These are phyloP conservation scores for Primulina eburnea DNA, from an alignment of 257 asterid genomes.

Conservation along the genomic window DNA sequence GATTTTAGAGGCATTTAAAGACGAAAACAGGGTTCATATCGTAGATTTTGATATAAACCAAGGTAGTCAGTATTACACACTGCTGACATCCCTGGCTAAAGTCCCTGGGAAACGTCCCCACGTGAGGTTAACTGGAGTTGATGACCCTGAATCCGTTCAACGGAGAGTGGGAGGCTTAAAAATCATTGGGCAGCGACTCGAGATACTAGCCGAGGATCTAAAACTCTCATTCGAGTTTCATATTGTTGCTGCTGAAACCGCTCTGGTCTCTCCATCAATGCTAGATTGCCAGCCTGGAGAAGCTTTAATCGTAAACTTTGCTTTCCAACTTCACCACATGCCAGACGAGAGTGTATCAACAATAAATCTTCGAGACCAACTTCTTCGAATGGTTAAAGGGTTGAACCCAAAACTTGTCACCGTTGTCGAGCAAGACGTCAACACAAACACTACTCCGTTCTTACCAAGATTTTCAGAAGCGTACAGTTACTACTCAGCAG, in stretches of 20 bases:
- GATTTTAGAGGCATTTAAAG: constrained; percentile 61
- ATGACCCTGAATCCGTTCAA: constrained; percentile 91
- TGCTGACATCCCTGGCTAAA: constrained; percentile 62
- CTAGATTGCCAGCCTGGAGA: constrained; percentile 58
- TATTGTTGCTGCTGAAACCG: constrained; percentile 60
- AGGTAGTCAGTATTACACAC: constrained; percentile 90
- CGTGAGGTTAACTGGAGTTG: constrained; percentile 74
- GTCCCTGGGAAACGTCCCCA: constrained; percentile 55
- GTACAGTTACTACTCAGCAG: constrained; percentile 68
- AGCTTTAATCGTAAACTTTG: constrained; percentile 76
- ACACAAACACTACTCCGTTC: constrained; percentile 88
- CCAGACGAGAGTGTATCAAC: constrained; percentile 95
- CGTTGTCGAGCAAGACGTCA: constrained; percentile 84
- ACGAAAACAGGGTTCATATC: constrained; percentile 68
- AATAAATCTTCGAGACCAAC: constrained; percentile 71
- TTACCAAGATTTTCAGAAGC: constrained; percentile 75
- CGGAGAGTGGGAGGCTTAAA: constrained; percentile 69
- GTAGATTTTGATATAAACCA: constrained; percentile 89
- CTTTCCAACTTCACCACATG: constrained; percentile 98
- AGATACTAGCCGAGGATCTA: constrained; percentile 58
- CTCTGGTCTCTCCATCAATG: constrained; percentile 53
- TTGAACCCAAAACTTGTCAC: constrained; percentile 78
- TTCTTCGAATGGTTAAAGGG: constrained; percentile 85
- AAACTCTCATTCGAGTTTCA: constrained; percentile 62
- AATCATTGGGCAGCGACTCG: constrained; percentile 68